phyloP scores from a whole-genome alignment of 1,284 basidiomycete genomes.

The Austroboletus niveus region DNA sequence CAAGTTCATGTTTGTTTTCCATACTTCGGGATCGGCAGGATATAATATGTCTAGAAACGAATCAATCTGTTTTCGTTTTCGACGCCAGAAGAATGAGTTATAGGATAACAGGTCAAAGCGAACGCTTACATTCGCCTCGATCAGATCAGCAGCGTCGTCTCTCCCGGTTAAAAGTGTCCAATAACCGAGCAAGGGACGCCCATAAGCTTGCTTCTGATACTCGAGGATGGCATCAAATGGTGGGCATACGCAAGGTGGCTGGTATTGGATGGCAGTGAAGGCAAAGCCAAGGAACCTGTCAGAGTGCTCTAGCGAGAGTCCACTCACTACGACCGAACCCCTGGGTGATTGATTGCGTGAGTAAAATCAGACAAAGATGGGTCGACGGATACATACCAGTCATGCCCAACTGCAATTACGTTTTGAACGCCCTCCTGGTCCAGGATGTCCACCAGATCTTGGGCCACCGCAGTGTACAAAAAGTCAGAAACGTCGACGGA shows the following conservation, averaged over 20 bases:
- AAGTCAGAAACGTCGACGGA: conserved; percentile 39
- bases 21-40: conserved; percentile 33
- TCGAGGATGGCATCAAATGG: conserved; percentile 30
- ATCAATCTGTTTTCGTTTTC: conserved; percentile 21
- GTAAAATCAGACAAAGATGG: not conserved
- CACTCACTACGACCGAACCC: conserved; percentile 36
- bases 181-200: conserved; percentile 38
- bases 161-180: conserved; percentile 35
- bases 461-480: conserved; percentile 34
- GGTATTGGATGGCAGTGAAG: conserved; percentile 34
- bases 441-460: conserved; percentile 45
- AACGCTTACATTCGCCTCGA: conserved; percentile 31
- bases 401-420: conserved; percentile 36
- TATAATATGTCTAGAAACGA: conserved; percentile 33
- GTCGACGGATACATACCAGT: conserved; percentile 34
- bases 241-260: conserved; percentile 25
- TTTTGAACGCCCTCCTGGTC: conserved; percentile 36
- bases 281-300: conserved; percentile 33
- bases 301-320: conserved; percentile 32
- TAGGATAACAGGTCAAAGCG: not conserved
- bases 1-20: conserved; percentile 34
- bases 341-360: conserved; percentile 4
- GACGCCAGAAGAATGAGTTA: not conserved
- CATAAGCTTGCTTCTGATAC: conserved; percentile 27
- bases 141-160: conserved; percentile 27